Base-by-base conservation (phyloP, 257 asterid species). In the Ballota nigra region DNA sequence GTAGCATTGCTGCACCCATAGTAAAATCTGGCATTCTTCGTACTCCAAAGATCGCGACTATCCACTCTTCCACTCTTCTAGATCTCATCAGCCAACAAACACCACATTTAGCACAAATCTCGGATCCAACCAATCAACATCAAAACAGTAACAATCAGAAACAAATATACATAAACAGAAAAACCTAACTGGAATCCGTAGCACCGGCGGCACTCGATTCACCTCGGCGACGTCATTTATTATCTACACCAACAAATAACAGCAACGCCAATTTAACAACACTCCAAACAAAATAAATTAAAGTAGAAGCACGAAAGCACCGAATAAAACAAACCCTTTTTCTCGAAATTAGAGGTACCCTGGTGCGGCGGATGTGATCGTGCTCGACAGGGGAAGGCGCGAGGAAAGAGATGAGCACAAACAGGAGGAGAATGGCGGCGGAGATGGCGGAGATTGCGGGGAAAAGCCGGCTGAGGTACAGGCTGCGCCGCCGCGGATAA, bases 1-100 rank as follows among this genome's bases (percentile, higher is more conserved):
- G 89, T 88, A 71, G 96, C 80, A 74, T 87, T 87, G 84, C 98
- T 85, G 79, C 99, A 95, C 31, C 98, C 91, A 58, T 69, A 70
- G 82, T 75, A 95, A 75, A 88, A 80, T 63, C 79, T 71, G 0
- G 96, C 89, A 70, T 89, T 81, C 70, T 77, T 88, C 23, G 94
- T 81, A 49, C 84, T 88, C 99, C 99, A 95, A 40, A 95, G 90
- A 87, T 91, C 92, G 38, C 81, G 93, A 76, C 67, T 79, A 63
- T 29, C 70, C 33, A 41, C 82, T 78, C 84, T 86, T 68, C 86
- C 90, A 62, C 70, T 43, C 38, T 74, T 71, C 99, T 95, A 86
- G 79, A 89, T 76, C 82, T 61, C 87, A 83, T 71, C 57, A 81
- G 47, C 73, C 76, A 82, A 80, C 34, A 71, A 69, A 36, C 69